phyloP scores from a whole-genome alignment of 495 filamentous ascomycete genomes.

The Penicillium waksmanii region DNA sequence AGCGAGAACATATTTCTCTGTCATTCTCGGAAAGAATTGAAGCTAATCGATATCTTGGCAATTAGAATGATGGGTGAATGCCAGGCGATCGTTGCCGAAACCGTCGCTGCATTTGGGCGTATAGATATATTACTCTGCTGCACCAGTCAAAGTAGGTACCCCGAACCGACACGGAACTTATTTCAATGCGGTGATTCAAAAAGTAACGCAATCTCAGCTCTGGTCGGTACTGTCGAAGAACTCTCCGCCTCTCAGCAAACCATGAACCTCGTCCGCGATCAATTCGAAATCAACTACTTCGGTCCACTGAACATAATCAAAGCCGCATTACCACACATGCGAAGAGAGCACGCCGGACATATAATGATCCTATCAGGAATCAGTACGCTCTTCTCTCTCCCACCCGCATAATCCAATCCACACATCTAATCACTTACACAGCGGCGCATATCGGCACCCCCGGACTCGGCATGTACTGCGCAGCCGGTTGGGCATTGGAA shows the following conservation, averaged over 20 bases:
- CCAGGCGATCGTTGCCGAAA: constrained; percentile 86
- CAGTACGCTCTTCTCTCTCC: constrained; percentile 46
- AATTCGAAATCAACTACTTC: constrained; percentile 95
- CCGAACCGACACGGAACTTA: neutral
- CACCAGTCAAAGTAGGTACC: constrained; percentile 71
- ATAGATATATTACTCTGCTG: constrained; percentile 90
- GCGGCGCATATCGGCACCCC: constrained; percentile 91
- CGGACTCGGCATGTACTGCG: constrained; percentile 86
- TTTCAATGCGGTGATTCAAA: neutral
- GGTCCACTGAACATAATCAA: constrained; percentile 96
- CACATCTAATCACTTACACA: constrained; percentile 29
- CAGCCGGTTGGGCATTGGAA: constrained; percentile 92
- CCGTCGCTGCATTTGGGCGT: constrained; percentile 78
- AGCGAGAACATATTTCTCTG: no score
- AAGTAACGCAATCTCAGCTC: constrained; percentile 50
- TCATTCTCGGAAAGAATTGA: neutral
- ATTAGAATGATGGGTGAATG: constrained; percentile 55
- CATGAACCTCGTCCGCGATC: constrained; percentile 77
- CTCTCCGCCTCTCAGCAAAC: constrained; percentile 73
- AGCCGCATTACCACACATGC: constrained; percentile 77
- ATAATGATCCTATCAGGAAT: constrained; percentile 89
- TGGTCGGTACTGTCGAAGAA: constrained; percentile 92
- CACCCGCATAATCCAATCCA: neutral
- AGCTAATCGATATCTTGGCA: neutral
- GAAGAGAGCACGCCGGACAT: constrained; percentile 79